Base-by-base conservation (phyloP, 345 rosid genomes). In the Firmiana major region DNA sequence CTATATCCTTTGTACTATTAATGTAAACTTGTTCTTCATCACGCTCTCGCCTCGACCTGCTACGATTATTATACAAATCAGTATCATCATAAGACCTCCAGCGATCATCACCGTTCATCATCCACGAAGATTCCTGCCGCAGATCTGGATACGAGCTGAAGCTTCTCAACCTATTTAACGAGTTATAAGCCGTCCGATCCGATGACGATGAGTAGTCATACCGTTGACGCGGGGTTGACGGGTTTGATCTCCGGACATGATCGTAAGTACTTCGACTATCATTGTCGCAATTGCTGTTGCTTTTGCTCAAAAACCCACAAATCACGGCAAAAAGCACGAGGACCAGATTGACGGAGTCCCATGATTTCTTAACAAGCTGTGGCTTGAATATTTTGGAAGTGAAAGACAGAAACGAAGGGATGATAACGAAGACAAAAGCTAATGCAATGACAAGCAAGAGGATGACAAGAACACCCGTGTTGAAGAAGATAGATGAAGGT, bases 131-230 rank as follows among this genome's bases (percentile, higher is more conserved):
- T 63, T 88, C 90, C 22, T 64, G 81, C 34, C 93, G 83, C 69
- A 94, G 96, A 89, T 94, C 98, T 71, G 98, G 97, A 77, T 94
- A 72, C 21, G 98, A 94, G 70, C 85, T 88, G 84, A 87, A 83
- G 75, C 91, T 93, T 54, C 92, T 87, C 77, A 91, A 57, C 77
- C 93, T 77, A 45, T 24, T 80, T 48, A 86, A 71, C 17, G 83
- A 75, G 75, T 55, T 80, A 49, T 49, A 78, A 38, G 63, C 79
- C 76, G 83, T 74, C 79, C 87, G 89, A 70, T 86, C 91, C 0
- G 80, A 77, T 49, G 65, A 57, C 49, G 49, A 28, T 9, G 49
- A 31, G 45, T 68, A 24, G 12, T 85, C 91, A 17, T 72, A 78
- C 90, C 91, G 85, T 21, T 77, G 82, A 58, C 78, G 77, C 4